These are phyloP conservation scores for Coemansia guatemalensis DNA, from an alignment of 192 early-diverging fungal genomes.

Conservation along the genomic window DNA sequence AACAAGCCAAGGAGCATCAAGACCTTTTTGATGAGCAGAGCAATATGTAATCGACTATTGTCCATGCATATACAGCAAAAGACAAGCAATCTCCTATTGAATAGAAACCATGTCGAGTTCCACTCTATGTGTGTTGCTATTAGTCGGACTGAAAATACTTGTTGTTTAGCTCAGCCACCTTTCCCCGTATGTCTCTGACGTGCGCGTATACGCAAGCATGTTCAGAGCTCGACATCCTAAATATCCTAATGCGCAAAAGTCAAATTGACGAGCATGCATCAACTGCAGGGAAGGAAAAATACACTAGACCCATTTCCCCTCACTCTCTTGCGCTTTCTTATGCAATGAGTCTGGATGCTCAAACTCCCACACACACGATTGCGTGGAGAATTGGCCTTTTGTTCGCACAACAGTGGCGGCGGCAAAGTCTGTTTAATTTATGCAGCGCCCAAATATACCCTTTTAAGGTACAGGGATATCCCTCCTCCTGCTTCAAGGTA, in stretches of 20 bases:
- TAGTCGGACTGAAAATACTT: background rate
- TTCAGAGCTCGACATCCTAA: background rate
- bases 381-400: background rate
- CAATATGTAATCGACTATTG: background rate
- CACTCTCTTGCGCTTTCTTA: background rate
- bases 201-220: background rate
- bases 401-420: constrained; percentile 5
- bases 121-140: background rate
- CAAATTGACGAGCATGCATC: background rate
- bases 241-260: background rate
- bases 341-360: background rate
- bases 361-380: background rate
- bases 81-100: background rate
- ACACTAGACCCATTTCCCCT: background rate
- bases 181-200: background rate
- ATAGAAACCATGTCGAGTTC: background rate
- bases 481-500: constrained; percentile 1
- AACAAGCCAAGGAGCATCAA: background rate
- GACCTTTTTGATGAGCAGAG: background rate
- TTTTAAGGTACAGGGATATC: constrained; percentile 14
- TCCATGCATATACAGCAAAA: background rate
- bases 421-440: constrained; percentile 33
- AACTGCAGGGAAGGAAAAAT: background rate
- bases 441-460: constrained; percentile 32
- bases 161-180: background rate